Evolutionary conservation across 1,284 basidiomycete species (phyloP), one percentile per base, ranked within the genome.

Genomic region (Ceratobasidium sp.): DNA sequence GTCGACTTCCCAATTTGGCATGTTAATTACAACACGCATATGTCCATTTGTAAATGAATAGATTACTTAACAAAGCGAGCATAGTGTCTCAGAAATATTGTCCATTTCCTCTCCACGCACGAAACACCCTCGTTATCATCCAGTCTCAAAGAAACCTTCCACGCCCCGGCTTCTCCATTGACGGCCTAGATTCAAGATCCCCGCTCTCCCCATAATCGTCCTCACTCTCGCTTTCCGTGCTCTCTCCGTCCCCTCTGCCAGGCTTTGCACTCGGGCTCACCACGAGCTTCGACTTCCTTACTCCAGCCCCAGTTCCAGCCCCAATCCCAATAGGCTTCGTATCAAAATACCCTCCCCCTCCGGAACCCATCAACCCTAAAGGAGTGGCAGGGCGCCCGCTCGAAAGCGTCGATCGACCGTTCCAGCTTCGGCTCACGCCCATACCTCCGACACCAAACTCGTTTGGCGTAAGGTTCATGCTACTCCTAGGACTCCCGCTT

Each of bases 141-240:
- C n/a, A n/a, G n/a, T n/a, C 59, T 62, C 59, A 62, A 4, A 62
- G 38, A 38, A 62, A 62, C 15, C 59, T 26, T 40, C 28, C 12
- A 15, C 38, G 28, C 2, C 46, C 46, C 40, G n/a, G n/a, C n/a
- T 20, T 17, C 3, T 52, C 71, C 28, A 46, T 46, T 20, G 46
- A n/a, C 46, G 38, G 71, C 15, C 17, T 46, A 6, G 61, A 50
- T 20, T 56, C 56, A 6, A n/a, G n/a, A n/a, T 74, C 71, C 23
- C 61, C 71, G 48, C 71, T 74, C 7, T 64, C 71, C 59, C 59
- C 40, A 12, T 46, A 26, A 13, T 52, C 46, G 59, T 52, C 71
- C 38, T 74, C 71, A 38, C 71, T 74, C 61, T 74, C 71, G 48
- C 59, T 61, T 28, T 73, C 70, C 17, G 54, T 73, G 59, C 71